Evolutionary conservation across 1,284 basidiomycete genomes (phyloP).

Genomic region (Phylloboletellus chloephorus): DNA sequence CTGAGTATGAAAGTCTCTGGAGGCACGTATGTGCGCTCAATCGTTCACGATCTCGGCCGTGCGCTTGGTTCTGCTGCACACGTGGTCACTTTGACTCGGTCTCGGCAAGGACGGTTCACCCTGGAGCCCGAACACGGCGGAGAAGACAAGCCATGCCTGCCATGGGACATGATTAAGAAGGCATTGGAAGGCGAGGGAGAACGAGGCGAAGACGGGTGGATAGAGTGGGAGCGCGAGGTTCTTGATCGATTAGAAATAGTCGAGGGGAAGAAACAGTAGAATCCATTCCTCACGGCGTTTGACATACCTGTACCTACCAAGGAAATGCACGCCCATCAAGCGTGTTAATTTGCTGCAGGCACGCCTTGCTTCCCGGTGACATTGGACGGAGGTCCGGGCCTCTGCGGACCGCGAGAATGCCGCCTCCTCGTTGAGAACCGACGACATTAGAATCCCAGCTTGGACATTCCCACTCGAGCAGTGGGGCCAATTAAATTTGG

Average conservation of each 20-base stretch:
- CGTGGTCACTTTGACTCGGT: constrained; percentile 83
- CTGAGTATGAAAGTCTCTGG: constrained; percentile 88
- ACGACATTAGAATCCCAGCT: no score
- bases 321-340: neutral
- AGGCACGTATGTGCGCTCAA: constrained; percentile 94
- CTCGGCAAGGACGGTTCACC: constrained; percentile 77
- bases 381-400: neutral
- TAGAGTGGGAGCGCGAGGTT: constrained; percentile 67
- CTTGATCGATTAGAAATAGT: constrained; percentile 57
- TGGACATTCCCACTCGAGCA: neutral
- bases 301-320: no score
- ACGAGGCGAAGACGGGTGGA: constrained; percentile 58
- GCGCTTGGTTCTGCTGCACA: constrained; percentile 83
- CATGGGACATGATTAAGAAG: constrained; percentile 74
- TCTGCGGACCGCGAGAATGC: constrained; percentile 1
- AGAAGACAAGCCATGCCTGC: constrained; percentile 51
- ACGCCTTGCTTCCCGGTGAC: neutral
- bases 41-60: constrained; percentile 86
- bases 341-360: neutral
- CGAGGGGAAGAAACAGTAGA: constrained; percentile 28
- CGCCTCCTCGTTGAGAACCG: neutral
- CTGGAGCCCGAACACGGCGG: constrained; percentile 38
- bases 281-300: neutral
- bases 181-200: constrained; percentile 54
- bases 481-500: neutral